A percentile compares a stretch with the other conserved stretches of the same genome.
phyloP scores from a whole-genome alignment of 192 early-diverging fungal species.

The Coemansia sp. region DNA sequence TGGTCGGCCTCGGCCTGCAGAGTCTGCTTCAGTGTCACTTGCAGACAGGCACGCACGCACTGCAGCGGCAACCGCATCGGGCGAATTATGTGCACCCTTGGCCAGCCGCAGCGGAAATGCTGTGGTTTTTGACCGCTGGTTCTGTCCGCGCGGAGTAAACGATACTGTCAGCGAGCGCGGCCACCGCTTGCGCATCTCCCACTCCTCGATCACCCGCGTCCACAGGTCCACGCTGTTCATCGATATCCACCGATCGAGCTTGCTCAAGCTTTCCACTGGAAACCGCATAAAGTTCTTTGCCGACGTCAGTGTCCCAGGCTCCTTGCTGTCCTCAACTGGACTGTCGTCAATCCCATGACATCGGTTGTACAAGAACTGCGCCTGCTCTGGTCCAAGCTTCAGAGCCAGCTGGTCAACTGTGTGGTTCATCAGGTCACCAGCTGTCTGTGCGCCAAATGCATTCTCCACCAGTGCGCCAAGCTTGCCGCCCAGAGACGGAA shows the following conservation, averaged over 20 bases:
- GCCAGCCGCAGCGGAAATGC: slow-evolving; percentile 33
- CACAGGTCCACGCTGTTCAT: slow-evolving; percentile 51
- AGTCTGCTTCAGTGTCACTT: background rate
- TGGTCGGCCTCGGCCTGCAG: slow-evolving; percentile 11
- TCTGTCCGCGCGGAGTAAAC: slow-evolving; percentile 16
- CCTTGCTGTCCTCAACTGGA: slow-evolving; percentile 32
- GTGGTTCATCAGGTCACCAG: slow-evolving; percentile 35
- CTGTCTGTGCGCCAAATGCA: slow-evolving; percentile 54
- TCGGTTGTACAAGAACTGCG: slow-evolving; percentile 28
- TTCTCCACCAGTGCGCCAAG: slow-evolving; percentile 71
- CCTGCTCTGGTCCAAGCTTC: slow-evolving; percentile 33
- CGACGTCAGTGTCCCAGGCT: slow-evolving; percentile 34
- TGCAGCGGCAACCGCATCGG: slow-evolving; percentile 25
- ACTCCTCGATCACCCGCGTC: slow-evolving; percentile 49
- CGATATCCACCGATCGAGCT: slow-evolving; percentile 42
- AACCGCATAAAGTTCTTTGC: slow-evolving; percentile 41
- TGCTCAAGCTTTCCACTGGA: slow-evolving; percentile 16
- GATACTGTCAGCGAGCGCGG: slow-evolving; percentile 35
- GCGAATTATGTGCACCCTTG: slow-evolving; percentile 17
- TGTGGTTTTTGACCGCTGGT: slow-evolving; percentile 23
- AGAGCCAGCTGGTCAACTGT: slow-evolving; percentile 37
- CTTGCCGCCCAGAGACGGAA: slow-evolving; percentile 85
- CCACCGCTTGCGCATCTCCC: slow-evolving; percentile 46
- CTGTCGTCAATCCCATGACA: slow-evolving; percentile 54
- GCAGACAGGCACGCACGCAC: slow-evolving; percentile 22